A percentile compares a stretch with the other conserved stretches of the same genome.
Evolutionary conservation across 805 yeast genomes (phyloP).

Genomic region (Candida tammaniensis): DNA sequence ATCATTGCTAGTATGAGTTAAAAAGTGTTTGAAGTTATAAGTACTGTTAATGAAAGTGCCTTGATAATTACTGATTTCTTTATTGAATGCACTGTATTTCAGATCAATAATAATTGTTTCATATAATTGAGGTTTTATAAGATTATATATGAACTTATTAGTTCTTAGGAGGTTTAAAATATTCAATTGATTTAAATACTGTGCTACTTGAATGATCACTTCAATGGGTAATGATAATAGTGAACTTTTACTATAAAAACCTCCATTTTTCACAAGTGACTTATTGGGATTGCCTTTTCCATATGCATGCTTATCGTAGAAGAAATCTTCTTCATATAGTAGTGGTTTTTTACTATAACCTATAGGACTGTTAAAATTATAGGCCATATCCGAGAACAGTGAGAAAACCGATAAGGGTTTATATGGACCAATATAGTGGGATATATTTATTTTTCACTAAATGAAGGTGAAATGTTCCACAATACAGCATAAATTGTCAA

Average conservation of each 20-base stretch:
- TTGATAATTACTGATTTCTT: constrained; percentile 14
- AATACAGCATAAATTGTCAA: too few relatives aligned
- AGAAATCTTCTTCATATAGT: constrained; percentile 1
- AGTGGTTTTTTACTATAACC: constrained; percentile 21
- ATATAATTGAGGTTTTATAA: constrained; percentile 34
- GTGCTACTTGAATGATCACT: constrained; percentile 28
- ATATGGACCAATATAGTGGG: background rate
- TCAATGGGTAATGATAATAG: constrained; percentile 31
- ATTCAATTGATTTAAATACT: constrained; percentile 37
- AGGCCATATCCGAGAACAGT: background rate
- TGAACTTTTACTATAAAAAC: background rate
- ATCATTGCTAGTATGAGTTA: constrained; percentile 16
- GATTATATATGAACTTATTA: constrained; percentile 25
- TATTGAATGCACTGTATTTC: constrained; percentile 31
- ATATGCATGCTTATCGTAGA: constrained; percentile 1
- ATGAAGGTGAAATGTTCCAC: too few relatives aligned
- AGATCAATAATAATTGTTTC: constrained; percentile 39
- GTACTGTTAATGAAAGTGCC: constrained; percentile 20
- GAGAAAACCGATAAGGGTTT: background rate
- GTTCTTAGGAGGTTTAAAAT: constrained; percentile 29
- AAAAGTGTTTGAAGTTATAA: constrained; percentile 38
- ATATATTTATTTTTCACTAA: too few relatives aligned
- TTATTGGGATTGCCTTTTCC: too few relatives aligned
- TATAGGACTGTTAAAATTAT: constrained; percentile 14
- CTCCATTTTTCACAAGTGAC: background rate